Evolutionary conservation across 2,329 filamentous ascomycete species (phyloP).

Genomic region (Beauveria sp.): DNA sequence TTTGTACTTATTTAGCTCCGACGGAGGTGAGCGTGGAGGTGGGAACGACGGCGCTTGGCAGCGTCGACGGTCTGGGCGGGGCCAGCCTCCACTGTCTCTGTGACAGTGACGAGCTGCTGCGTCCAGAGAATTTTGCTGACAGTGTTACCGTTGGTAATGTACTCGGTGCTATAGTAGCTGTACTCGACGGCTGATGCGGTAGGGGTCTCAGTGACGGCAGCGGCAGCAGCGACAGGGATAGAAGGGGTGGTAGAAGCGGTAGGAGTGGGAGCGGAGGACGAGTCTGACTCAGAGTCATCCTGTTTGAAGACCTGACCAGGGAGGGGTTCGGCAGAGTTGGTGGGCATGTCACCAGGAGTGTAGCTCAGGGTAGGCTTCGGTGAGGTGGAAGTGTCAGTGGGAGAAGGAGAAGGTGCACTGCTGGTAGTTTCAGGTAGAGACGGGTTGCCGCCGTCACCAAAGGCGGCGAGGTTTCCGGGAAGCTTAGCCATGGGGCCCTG

Average conservation of each 20-base stretch:
- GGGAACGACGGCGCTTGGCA: slow-evolving; percentile 23
- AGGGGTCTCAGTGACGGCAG: slow-evolving; percentile 24
- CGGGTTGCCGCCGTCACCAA: slow-evolving; percentile 19
- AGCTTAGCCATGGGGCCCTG: slow-evolving; percentile 48
- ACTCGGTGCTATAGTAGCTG: slow-evolving; percentile 42
- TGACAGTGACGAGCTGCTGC: slow-evolving; percentile 47
- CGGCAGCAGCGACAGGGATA: slow-evolving; percentile 11
- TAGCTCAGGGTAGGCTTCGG: slow-evolving; percentile 28
- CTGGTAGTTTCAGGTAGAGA: slow-evolving; percentile 1
- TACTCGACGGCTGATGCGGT: slow-evolving; percentile 18
- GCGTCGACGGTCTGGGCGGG: slow-evolving; percentile 28
- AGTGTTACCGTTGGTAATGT: slow-evolving; percentile 39
- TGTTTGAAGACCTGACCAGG: slow-evolving; percentile 39
- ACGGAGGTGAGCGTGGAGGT: slow-evolving; percentile 32
- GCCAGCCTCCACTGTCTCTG: slow-evolving; percentile 29
- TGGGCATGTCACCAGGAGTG: slow-evolving; percentile 26
- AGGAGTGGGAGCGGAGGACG: slow-evolving; percentile 13
- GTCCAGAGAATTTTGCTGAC: slow-evolving; percentile 53
- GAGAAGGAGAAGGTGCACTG: neutral
- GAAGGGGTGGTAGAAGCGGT: slow-evolving; percentile 14
- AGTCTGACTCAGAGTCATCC: slow-evolving; percentile 13
- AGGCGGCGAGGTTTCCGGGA: slow-evolving; percentile 55
- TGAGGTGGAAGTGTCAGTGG: neutral
- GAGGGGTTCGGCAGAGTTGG: slow-evolving; percentile 25
- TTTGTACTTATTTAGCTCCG: slow-evolving; percentile 14